Conservation (phyloP, 768 basidiomycete genomes). For the Mycena rosella region DNA sequence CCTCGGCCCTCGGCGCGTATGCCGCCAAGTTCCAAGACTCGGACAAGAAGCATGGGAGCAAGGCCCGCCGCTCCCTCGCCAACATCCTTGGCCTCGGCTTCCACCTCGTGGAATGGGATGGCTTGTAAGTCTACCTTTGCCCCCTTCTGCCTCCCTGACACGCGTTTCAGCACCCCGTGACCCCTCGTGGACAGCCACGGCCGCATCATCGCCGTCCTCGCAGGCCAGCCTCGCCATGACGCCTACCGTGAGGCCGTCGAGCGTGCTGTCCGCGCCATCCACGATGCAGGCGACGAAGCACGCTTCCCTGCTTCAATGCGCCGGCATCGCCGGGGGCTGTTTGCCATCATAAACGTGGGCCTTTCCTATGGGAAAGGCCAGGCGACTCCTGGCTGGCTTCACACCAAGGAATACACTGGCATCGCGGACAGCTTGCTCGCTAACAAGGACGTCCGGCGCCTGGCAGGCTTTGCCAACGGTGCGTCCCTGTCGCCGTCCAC, state of each 20-base stretch:
- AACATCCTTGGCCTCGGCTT: neutral
- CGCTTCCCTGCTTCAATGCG: neutral
- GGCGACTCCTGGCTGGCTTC: neutral
- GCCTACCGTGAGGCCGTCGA: neutral
- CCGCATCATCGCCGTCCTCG: neutral
- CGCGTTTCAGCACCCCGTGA: neutral
- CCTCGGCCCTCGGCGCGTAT: neutral
- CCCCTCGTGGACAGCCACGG: neutral
- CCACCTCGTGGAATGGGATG: neutral
- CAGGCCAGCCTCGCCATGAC: neutral
- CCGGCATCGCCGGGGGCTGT: neutral
- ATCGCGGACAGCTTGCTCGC: neutral
- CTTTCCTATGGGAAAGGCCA: neutral
- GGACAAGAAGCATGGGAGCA: no score
- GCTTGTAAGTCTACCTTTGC: no score
- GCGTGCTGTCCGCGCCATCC: no score
- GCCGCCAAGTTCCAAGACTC: neutral
- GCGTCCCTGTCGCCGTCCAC: no score
- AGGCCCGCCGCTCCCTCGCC: neutral
- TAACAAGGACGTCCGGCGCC: neutral
- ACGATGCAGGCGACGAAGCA: neutral
- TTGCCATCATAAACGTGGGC: neutral
- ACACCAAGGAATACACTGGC: no score
- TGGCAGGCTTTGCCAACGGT: neutral
- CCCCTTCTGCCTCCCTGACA: no score